Percentiles rank a stretch among this genome's conserved stretches.
Evolutionary conservation across 2,329 filamentous ascomycete species (phyloP).

Genomic region (Diaporthe capsici): DNA sequence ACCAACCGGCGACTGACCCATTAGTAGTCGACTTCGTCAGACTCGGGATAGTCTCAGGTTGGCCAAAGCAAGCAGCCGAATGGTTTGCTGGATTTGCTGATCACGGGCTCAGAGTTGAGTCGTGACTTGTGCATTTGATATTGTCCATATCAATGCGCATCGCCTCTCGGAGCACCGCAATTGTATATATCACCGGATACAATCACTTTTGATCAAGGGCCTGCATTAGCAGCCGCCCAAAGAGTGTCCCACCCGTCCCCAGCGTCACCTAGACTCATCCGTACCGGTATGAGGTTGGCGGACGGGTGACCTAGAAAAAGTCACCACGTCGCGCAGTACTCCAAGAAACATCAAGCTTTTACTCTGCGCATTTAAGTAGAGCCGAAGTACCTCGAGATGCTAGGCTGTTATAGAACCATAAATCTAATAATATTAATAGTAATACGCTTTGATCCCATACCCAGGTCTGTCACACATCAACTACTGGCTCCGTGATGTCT

Average conservation of each 20-base stretch:
- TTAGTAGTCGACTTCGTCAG: constrained; percentile 23
- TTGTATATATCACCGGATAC: background rate
- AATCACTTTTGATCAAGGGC: background rate
- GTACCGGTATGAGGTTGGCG: background rate
- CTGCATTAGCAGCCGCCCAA: no score
- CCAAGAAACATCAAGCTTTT: background rate
- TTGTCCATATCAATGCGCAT: background rate
- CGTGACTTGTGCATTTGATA: background rate
- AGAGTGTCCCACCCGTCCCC: background rate
- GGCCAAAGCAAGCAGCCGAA: constrained; percentile 24
- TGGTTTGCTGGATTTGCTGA: constrained; percentile 34
- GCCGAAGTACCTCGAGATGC: background rate
- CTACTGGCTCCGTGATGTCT: background rate
- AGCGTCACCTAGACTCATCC: background rate
- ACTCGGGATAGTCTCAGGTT: constrained; percentile 33
- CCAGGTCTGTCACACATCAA: background rate
- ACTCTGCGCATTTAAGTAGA: background rate
- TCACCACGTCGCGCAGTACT: background rate
- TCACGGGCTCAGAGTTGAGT: constrained; percentile 32
- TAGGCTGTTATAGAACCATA: background rate
- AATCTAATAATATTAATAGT: constrained; percentile 24
- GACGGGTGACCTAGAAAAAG: background rate
- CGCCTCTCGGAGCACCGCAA: background rate
- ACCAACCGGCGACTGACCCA: constrained; percentile 35
- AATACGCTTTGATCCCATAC: background rate